These are phyloP conservation scores for Filobasidium uniguttulatum DNA, from an alignment of 1,284 basidiomycete species.

Conservation along the genomic window DNA sequence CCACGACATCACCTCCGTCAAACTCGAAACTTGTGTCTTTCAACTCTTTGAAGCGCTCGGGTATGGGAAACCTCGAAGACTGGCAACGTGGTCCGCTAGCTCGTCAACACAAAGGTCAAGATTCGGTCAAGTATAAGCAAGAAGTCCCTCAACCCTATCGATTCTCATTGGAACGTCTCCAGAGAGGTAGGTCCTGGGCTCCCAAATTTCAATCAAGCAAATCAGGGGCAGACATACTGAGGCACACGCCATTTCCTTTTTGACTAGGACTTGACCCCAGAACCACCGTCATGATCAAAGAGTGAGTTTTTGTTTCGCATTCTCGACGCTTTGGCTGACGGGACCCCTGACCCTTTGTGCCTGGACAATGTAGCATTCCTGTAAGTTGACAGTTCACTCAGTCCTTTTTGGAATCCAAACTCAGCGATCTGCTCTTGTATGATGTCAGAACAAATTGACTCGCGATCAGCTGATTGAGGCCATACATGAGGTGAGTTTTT, in stretches of 20 bases:
- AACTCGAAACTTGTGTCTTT: neutral
- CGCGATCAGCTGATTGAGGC: constrained; percentile 32
- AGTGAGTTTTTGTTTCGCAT: no score
- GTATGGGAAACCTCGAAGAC: neutral
- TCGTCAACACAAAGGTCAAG: neutral
- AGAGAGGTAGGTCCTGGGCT: neutral
- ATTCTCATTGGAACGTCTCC: neutral
- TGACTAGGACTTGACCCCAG: constrained; percentile 24
- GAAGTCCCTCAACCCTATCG: neutral
- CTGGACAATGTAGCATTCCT: no score
- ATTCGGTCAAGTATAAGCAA: neutral
- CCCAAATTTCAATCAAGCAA: neutral
- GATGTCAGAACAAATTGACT: constrained; percentile 32
- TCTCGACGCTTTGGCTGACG: no score
- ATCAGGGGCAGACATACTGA: no score
- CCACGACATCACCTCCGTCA: neutral
- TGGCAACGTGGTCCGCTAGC: neutral
- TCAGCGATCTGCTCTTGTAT: neutral
- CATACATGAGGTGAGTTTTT: constrained; percentile 25
- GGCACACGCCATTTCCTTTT: neutral
- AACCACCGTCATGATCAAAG: constrained; percentile 37
- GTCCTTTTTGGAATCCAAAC: neutral
- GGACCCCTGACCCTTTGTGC: no score
- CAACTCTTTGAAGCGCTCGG: neutral
- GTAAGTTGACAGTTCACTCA: constrained; percentile 17